These are phyloP conservation scores for Psidium guajava DNA, from an alignment of 345 rosid genomes.

Conservation along the genomic window DNA sequence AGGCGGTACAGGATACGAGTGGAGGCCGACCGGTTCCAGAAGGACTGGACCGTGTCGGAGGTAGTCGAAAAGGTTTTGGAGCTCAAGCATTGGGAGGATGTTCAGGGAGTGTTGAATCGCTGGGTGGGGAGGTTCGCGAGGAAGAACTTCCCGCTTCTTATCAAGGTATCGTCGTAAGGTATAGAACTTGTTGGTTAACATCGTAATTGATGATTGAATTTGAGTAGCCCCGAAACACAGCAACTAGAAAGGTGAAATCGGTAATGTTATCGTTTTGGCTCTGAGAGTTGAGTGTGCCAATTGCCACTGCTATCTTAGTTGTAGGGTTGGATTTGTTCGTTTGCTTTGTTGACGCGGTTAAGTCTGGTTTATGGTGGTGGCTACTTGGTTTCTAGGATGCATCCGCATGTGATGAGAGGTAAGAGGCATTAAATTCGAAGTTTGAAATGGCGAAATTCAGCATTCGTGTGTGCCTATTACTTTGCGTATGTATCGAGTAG, in stretches of 20 bases:
- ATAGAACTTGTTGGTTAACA: not conserved
- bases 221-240: not conserved
- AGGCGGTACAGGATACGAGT: slow-evolving; percentile 50
- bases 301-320: not conserved
- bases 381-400: not conserved
- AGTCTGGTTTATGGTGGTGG: not conserved
- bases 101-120: slow-evolving; percentile 53
- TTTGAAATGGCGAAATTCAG: not conserved
- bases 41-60: slow-evolving; percentile 76
- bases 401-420: not conserved
- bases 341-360: not conserved
- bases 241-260: not conserved
- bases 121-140: slow-evolving; percentile 86
- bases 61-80: slow-evolving; percentile 43
- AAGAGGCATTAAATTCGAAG: not conserved
- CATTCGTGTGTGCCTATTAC: not conserved
- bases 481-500: not conserved
- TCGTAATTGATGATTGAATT: not conserved
- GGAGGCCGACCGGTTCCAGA: slow-evolving; percentile 64
- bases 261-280: not conserved
- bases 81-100: slow-evolving; percentile 45
- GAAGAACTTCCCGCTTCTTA: slow-evolving; percentile 63
- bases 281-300: not conserved
- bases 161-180: slow-evolving; percentile 25
- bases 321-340: not conserved